phyloP scores from a whole-genome alignment of 305 asterid genomes.

The Ruellia speciosa region DNA sequence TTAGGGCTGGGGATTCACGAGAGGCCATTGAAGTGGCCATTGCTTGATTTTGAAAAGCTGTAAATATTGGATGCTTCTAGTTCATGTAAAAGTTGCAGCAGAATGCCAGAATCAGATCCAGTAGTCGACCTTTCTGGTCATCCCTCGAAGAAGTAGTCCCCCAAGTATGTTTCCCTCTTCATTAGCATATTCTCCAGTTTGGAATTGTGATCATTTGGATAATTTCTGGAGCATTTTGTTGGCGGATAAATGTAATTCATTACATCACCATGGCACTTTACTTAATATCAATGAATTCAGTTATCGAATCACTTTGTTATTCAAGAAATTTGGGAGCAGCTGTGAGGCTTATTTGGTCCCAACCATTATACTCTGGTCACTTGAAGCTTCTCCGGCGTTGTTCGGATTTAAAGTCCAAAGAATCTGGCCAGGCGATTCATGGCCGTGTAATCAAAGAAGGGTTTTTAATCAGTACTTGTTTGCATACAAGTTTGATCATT shows the following conservation, averaged over 20 bases:
- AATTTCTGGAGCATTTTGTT: no score
- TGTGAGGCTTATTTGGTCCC: no score
- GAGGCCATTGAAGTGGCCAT: constrained; percentile 60
- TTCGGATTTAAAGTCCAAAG: constrained; percentile 25
- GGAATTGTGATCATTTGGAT: no score
- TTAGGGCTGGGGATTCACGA: constrained; percentile 83
- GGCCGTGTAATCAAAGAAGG: constrained; percentile 28
- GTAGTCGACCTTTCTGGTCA: no score
- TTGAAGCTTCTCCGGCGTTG: constrained; percentile 33
- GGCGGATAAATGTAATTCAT: no score
- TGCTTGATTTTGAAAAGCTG: constrained; percentile 63
- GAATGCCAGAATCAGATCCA: no score
- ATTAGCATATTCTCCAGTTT: no score
- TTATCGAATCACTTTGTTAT: constrained; percentile 17
- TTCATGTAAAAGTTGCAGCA: no score
- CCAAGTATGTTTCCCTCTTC: no score
- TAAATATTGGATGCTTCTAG: constrained; percentile 59
- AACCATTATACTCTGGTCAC: constrained; percentile 25
- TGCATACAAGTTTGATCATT: constrained; percentile 35
- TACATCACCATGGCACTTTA: background rate
- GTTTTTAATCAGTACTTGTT: constrained; percentile 20
- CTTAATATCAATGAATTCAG: constrained; percentile 9
- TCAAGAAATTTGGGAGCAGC: background rate
- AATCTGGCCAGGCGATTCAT: constrained; percentile 31
- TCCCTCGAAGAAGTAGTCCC: no score